These are phyloP conservation scores for Heracleum sosnowskyi DNA, from an alignment of 129 eudicot genomes.

Conservation along the genomic window DNA sequence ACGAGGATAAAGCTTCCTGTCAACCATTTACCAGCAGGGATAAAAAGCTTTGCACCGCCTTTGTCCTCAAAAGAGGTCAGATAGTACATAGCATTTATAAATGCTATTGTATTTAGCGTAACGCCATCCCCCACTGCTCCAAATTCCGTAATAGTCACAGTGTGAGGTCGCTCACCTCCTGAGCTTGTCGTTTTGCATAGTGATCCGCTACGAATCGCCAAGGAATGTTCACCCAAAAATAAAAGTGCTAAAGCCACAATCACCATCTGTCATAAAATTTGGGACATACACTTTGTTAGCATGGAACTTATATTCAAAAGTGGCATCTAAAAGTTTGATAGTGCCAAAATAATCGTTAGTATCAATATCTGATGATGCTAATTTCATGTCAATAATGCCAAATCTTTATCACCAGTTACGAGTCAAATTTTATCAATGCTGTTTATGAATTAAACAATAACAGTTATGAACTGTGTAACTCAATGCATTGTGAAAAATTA, in stretches of 20 bases:
- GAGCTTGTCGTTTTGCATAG: neutral
- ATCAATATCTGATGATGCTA: neutral
- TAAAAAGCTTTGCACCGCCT: slow-evolving; percentile 10
- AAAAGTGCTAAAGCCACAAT: slow-evolving; percentile 1
- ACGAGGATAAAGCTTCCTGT: slow-evolving; percentile 8
- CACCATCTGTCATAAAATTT: neutral
- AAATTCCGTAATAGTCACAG: slow-evolving; percentile 1
- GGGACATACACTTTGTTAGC: slow-evolving; percentile 2
- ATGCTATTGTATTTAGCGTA: slow-evolving; percentile 12
- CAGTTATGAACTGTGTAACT: neutral
- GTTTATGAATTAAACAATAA: neutral
- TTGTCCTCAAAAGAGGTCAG: slow-evolving; percentile 7
- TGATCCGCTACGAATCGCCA: neutral
- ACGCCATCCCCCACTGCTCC: slow-evolving; percentile 14
- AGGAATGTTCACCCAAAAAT: neutral
- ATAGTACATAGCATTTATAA: slow-evolving; percentile 11
- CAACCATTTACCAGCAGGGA: slow-evolving; percentile 16
- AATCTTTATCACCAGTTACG: neutral
- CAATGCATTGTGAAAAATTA: neutral
- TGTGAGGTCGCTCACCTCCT: neutral
- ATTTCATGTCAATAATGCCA: neutral
- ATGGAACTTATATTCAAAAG: neutral
- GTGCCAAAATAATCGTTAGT: neutral
- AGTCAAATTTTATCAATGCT: neutral
- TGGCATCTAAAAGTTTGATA: neutral